Conservation (phyloP, 2,329 filamentous ascomycete genomes). For the Botryotinia calthae region DNA sequence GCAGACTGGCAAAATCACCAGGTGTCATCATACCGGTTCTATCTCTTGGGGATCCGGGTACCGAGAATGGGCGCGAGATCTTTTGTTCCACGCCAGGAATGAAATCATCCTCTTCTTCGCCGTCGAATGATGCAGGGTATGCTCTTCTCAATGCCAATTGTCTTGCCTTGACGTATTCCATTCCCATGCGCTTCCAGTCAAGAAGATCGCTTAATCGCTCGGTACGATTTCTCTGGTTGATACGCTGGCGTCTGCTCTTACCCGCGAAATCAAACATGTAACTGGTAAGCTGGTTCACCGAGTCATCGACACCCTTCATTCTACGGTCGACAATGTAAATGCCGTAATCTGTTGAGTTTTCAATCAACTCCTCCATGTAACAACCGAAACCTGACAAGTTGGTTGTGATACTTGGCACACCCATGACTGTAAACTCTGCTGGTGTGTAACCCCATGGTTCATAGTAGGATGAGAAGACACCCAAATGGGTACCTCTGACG, state of each 20-base stretch:
- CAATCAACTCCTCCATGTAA: slow-evolving; percentile 99
- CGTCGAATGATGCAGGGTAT: slow-evolving; percentile 81
- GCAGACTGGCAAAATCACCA: slow-evolving; percentile 92
- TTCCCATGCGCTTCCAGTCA: slow-evolving; percentile 99
- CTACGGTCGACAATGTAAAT: slow-evolving; percentile 98
- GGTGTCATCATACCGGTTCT: slow-evolving; percentile 98
- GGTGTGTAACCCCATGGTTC: slow-evolving; percentile 99
- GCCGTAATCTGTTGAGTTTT: slow-evolving; percentile 96
- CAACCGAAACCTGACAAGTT: slow-evolving; percentile 97
- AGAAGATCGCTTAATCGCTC: slow-evolving; percentile 91
- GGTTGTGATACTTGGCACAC: slow-evolving; percentile 95
- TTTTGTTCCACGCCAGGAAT: slow-evolving; percentile 92
- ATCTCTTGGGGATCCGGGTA: slow-evolving; percentile 88
- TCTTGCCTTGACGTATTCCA: slow-evolving; percentile 98
- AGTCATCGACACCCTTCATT: slow-evolving; percentile 94
- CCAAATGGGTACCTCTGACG: slow-evolving; percentile 92
- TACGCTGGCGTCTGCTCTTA: slow-evolving; percentile 93
- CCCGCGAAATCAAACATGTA: slow-evolving; percentile 92
- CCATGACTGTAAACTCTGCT: slow-evolving; percentile 98
- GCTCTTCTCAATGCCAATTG: slow-evolving; percentile 88
- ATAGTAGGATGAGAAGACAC: slow-evolving; percentile 96
- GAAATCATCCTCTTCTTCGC: slow-evolving; percentile 80
- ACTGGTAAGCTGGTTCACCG: slow-evolving; percentile 88
- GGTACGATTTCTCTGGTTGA: slow-evolving; percentile 97
- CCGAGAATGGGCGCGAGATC: slow-evolving; percentile 90